Conservation (phyloP, 1,139 yeast species). For the Candida tunisiensis region DNA sequence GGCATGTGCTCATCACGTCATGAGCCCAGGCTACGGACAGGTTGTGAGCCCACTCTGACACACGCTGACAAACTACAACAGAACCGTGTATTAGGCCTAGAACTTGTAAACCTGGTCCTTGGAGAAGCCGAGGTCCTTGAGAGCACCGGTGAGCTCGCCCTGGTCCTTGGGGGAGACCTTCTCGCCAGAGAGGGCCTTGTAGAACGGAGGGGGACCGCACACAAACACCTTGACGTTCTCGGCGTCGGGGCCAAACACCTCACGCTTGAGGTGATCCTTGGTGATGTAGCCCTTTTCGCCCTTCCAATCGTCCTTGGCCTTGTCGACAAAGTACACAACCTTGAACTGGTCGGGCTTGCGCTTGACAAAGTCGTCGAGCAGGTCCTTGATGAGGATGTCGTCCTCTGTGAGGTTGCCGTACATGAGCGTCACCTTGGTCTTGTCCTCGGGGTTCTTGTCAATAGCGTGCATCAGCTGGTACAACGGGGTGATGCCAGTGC, state of each 20-base stretch:
- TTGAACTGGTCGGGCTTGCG: slow-evolving; percentile 58
- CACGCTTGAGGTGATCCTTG: slow-evolving; percentile 41
- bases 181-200: slow-evolving; percentile 71
- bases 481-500: slow-evolving; percentile 93
- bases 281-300: slow-evolving; percentile 54
- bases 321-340: slow-evolving; percentile 68
- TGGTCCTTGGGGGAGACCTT: slow-evolving; percentile 83
- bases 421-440: slow-evolving; percentile 51
- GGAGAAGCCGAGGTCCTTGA: slow-evolving; percentile 76
- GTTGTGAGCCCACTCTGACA: too few species aligned
- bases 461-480: slow-evolving; percentile 76
- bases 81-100: slow-evolving; percentile 17
- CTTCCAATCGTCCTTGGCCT: slow-evolving; percentile 33
- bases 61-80: too few species aligned
- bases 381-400: slow-evolving; percentile 67
- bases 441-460: slow-evolving; percentile 57
- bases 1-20: too few species aligned
- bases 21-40: too few species aligned
- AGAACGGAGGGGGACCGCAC: slow-evolving; percentile 85
- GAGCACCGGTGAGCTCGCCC: slow-evolving; percentile 82
- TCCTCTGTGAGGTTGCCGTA: slow-evolving; percentile 68
- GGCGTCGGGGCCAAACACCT: slow-evolving; percentile 31
- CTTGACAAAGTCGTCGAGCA: slow-evolving; percentile 50
- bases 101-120: slow-evolving; percentile 86
- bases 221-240: slow-evolving; percentile 38